Evolutionary conservation across 257 asterid species (phyloP), one percentile per base, ranked within the genome.

Genomic region (Solanum stenotomum): DNA sequence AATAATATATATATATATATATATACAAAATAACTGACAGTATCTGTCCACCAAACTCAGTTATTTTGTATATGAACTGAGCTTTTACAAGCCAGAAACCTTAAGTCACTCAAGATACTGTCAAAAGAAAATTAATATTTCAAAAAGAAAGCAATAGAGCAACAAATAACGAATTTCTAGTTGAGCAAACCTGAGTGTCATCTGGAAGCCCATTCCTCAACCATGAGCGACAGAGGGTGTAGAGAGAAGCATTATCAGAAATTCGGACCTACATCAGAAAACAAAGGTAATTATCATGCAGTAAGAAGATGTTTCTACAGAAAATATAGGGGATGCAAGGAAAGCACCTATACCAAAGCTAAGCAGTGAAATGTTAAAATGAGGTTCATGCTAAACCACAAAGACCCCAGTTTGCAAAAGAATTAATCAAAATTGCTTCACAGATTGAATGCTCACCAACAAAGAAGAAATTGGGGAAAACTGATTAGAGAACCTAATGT

Each of bases 201-300:
- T 95, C 98, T 84, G 92, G 92, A 89, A 90, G 88, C 85, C 98
- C 94, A 90, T 95, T 96, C 91, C 89, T 94, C 92, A 96, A 90
- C 98, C 99, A 96, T 72, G 98, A 96, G 16, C 98, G 94, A 87
- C 97, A 93, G 78, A 95, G 94, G 88, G 94, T 85, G 91, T 95
- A 96, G 67, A 96, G 89, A 84, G 99, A 94, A 87, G 98, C 91
- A 86, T 87, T 90, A 25, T 95, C 97, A 87, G 92, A 89, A 85
- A 92, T 33, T 77, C 92, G 92, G 87, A 95, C 99, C 99, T 96
- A 92, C 82, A 87, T 90, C 35, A 89, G 16, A 76, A 85, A 85
- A 84, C 74, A 89, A 71, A 82, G 52, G 83, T 83, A 72, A 77
- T 6, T 75, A 46, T 84, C 75, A 74, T 86, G 38, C 85, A 44